These are phyloP conservation scores for Aspergillus sclerotialis DNA, from an alignment of 2,329 filamentous ascomycete genomes.

Conservation along the genomic window DNA sequence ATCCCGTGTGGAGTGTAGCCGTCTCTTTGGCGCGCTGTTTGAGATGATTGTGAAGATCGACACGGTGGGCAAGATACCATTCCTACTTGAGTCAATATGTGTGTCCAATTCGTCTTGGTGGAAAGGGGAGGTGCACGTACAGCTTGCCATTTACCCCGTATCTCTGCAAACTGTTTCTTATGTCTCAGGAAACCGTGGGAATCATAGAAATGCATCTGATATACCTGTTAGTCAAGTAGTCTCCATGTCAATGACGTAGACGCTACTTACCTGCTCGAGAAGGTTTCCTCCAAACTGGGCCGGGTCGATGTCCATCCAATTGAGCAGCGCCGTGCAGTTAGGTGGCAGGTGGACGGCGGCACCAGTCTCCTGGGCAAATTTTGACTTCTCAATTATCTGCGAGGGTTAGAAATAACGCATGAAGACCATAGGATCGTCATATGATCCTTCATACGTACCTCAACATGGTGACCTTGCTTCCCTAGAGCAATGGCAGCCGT, in stretches of 20 bases:
- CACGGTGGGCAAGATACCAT: conserved; percentile 51
- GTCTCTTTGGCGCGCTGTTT: conserved; percentile 39
- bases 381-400: conserved; percentile 23
- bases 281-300: conserved; percentile 17
- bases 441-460: too few relatives aligned
- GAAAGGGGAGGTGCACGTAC: conserved; percentile 4
- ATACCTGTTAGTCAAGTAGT: too few relatives aligned
- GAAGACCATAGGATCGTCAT: too few relatives aligned
- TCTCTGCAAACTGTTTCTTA: conserved; percentile 9
- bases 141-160: conserved; percentile 17
- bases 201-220: conserved; percentile 15
- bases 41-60: conserved; percentile 47
- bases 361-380: conserved; percentile 17
- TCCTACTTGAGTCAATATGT: too few relatives aligned
- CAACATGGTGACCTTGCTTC: conserved; percentile 25
- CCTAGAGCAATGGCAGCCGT: conserved; percentile 26
- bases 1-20: conserved; percentile 39
- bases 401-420: background rate
- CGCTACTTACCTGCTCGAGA: conserved; percentile 12
- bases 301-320: conserved; percentile 17
- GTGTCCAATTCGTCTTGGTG: background rate
- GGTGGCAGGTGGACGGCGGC: conserved; percentile 20
- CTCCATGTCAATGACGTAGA: too few relatives aligned
- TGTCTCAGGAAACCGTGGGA: conserved; percentile 10
- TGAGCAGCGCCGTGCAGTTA: conserved; percentile 19